A percentile compares a stretch with the other conserved stretches of the same genome.
These are phyloP conservation scores for Monilinia fructicola DNA, from an alignment of 2,329 filamentous ascomycete species.

Conservation along the genomic window DNA sequence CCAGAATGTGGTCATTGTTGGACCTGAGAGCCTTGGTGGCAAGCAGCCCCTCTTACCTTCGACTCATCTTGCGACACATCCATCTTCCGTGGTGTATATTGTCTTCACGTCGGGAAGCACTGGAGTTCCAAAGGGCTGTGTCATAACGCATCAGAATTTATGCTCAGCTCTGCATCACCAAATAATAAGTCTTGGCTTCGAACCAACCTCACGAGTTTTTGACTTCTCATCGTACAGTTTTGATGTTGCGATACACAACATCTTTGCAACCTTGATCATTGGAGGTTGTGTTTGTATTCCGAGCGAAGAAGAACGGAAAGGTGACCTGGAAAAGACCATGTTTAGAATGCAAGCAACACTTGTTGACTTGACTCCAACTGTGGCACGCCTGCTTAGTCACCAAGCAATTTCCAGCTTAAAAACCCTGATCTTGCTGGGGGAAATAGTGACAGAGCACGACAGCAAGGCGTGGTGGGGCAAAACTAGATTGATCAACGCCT, in stretches of 20 bases:
- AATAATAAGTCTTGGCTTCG: neutral
- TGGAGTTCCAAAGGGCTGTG: constrained; percentile 32
- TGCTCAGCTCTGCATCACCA: neutral
- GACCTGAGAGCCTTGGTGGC: no score
- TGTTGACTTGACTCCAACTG: constrained; percentile 29
- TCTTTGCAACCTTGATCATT: constrained; percentile 26
- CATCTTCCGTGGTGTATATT: constrained; percentile 14
- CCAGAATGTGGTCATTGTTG: no score
- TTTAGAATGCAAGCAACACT: constrained; percentile 24
- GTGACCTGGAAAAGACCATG: constrained; percentile 26
- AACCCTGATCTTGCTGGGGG: constrained; percentile 80
- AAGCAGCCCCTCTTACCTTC: no score
- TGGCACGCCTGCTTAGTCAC: constrained; percentile 71
- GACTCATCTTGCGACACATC: no score
- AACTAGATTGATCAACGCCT: constrained; percentile 48
- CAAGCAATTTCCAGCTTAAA: constrained; percentile 71
- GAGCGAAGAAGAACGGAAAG: constrained; percentile 26
- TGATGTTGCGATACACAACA: constrained; percentile 28
- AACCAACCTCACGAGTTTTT: constrained; percentile 25
- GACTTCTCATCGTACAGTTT: constrained; percentile 32
- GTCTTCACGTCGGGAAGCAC: constrained; percentile 35
- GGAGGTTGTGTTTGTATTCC: constrained; percentile 33
- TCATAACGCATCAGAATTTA: constrained; percentile 14
- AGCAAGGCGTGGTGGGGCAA: constrained; percentile 42
- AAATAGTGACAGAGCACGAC: constrained; percentile 69